These are phyloP conservation scores for Fusarium pseudoanthophilum DNA, from an alignment of 2,329 filamentous ascomycete genomes.

Conservation along the genomic window DNA sequence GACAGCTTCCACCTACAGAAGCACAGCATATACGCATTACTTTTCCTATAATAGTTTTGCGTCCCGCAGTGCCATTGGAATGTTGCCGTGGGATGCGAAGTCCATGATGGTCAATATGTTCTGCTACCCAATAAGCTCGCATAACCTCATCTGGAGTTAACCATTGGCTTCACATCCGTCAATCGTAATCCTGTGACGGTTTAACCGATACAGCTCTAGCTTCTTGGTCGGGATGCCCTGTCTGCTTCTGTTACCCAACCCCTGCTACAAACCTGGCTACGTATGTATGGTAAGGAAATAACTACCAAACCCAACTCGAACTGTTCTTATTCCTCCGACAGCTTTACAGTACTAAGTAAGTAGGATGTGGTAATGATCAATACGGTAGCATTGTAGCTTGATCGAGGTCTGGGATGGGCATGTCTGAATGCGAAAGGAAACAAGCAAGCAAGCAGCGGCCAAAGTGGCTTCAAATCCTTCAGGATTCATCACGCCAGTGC, in stretches of 20 bases:
- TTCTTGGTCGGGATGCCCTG: constrained; percentile 15
- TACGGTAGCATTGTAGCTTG: constrained; percentile 7
- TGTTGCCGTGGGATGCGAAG: constrained; percentile 9
- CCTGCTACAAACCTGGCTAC: constrained; percentile 13
- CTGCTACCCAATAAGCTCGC: constrained; percentile 42
- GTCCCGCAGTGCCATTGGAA: background rate
- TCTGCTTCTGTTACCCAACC: constrained; percentile 20
- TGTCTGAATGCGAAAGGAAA: constrained; percentile 11
- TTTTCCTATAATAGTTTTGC: background rate
- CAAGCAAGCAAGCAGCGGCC: constrained; percentile 33
- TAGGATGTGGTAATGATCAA: constrained; percentile 23
- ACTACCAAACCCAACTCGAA: constrained; percentile 9
- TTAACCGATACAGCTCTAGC: constrained; percentile 33
- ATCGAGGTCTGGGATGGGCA: constrained; percentile 10
- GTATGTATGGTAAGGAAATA: background rate
- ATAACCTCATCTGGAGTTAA: constrained; percentile 22
- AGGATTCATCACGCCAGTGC: constrained; percentile 28
- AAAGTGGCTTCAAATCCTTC: constrained; percentile 24
- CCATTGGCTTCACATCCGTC: constrained; percentile 46
- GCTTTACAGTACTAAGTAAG: background rate
- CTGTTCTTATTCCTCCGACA: constrained; percentile 7
- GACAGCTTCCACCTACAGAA: constrained; percentile 7
- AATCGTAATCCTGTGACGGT: constrained; percentile 45
- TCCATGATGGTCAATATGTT: constrained; percentile 38
- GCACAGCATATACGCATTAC: constrained; percentile 1